Conservation (phyloP, 176 grass and related monocot species). For the Aegilops tauschii region DNA sequence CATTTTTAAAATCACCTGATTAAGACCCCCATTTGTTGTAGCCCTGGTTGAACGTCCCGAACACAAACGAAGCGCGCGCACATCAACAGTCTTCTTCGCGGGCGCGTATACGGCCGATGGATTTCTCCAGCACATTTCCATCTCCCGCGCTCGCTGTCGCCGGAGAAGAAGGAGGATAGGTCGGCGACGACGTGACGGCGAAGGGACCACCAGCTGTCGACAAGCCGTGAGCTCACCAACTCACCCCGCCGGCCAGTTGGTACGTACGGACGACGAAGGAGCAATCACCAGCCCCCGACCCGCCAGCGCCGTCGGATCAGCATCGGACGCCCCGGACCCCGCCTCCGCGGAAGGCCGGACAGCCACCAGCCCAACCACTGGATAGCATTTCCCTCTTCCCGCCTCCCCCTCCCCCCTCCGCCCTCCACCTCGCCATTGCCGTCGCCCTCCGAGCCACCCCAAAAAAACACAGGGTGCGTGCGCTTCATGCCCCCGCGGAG, state of each 20-base stretch:
- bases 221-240: background rate
- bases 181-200: background rate
- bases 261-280: background rate
- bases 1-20: too few species aligned
- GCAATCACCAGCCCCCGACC: background rate
- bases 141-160: background rate
- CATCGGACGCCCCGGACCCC: background rate
- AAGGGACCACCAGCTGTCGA: background rate
- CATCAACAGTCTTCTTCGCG: too few species aligned
- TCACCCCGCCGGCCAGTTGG: background rate
- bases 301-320: background rate
- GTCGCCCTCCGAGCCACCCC: conserved; percentile 3
- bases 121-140: background rate
- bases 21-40: too few species aligned
- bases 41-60: too few species aligned
- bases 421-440: background rate
- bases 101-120: background rate
- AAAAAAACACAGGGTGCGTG: background rate
- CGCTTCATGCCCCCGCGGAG: conserved; percentile 39
- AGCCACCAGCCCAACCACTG: conserved; percentile 30
- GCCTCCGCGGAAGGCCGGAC: background rate
- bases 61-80: too few species aligned
- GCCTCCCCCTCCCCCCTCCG: background rate
- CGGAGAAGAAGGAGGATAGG: background rate
- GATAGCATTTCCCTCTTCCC: conserved; percentile 32